Conservation (phyloP, 495 filamentous ascomycete species). For the Paragyromitra xinjiangensis region DNA sequence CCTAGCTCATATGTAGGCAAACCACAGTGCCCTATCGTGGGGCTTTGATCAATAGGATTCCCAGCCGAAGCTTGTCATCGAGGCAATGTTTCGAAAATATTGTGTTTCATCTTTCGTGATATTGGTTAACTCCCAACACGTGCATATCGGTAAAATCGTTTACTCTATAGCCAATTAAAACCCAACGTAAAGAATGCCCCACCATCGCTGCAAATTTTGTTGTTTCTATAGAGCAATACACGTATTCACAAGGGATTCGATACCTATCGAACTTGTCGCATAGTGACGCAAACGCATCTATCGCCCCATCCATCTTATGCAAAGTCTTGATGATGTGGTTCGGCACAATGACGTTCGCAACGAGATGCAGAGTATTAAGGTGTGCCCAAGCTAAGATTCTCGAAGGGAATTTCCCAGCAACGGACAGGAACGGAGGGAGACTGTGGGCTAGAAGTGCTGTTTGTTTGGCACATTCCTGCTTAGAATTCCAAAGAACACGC, state of each 20-base stretch:
- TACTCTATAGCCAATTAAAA: constrained; percentile 9
- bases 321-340: constrained; percentile 25
- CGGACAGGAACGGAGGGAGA: neutral
- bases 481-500: neutral
- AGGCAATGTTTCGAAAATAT: constrained; percentile 3
- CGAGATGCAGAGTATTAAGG: neutral
- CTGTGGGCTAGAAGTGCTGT: neutral
- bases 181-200: neutral
- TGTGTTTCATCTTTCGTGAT: neutral
- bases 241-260: constrained; percentile 22
- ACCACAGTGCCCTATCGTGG: neutral
- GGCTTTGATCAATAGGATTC: constrained; percentile 17
- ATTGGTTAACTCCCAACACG: neutral
- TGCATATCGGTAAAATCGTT: neutral
- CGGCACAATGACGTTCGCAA: constrained; percentile 12
- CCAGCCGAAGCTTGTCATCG: constrained; percentile 2
- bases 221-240: constrained; percentile 16
- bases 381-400: neutral
- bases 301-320: constrained; percentile 18
- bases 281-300: constrained; percentile 23
- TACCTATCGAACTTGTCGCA: constrained; percentile 3
- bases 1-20: constrained; percentile 8
- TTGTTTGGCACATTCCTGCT: neutral
- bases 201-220: neutral
- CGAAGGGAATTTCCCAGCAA: neutral